These are phyloP conservation scores for Sclerotinia subarctica DNA, from an alignment of 2,329 filamentous ascomycete genomes.

Conservation along the genomic window DNA sequence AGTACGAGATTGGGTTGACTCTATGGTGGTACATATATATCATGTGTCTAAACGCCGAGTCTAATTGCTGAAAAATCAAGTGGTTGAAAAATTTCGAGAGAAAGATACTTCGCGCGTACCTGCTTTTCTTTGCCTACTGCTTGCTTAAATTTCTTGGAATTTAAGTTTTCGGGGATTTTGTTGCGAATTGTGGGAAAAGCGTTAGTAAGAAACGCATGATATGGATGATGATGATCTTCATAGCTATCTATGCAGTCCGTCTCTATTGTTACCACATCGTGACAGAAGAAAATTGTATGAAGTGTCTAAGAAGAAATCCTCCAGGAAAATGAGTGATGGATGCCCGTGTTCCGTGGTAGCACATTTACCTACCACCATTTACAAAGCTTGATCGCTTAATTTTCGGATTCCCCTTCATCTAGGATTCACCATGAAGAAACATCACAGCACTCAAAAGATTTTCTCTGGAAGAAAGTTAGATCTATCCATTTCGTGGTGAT, in stretches of 20 bases:
- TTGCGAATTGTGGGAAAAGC: slow-evolving; percentile 18
- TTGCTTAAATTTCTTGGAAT: neutral
- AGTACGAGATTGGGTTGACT: neutral
- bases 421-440: neutral
- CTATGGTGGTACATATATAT: neutral
- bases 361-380: neutral
- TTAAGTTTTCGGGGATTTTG: slow-evolving; percentile 15
- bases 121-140: neutral
- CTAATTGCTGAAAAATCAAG: slow-evolving; percentile 7
- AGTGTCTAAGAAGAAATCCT: neutral
- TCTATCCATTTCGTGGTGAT: neutral
- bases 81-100: neutral
- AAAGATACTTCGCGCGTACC: slow-evolving; percentile 12
- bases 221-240: slow-evolving; percentile 1
- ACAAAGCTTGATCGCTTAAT: neutral
- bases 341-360: neutral
- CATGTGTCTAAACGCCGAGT: slow-evolving; percentile 15
- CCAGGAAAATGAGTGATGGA: neutral
- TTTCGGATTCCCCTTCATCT: neutral
- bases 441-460: neutral
- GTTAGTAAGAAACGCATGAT: slow-evolving; percentile 11
- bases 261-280: slow-evolving; percentile 1
- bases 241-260: slow-evolving; percentile 7
- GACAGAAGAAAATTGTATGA: neutral
- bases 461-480: neutral